Evolutionary conservation across 306 rosid genomes (phyloP), one percentile per base, ranked within the genome.

Genomic region (Rosa persica): DNA sequence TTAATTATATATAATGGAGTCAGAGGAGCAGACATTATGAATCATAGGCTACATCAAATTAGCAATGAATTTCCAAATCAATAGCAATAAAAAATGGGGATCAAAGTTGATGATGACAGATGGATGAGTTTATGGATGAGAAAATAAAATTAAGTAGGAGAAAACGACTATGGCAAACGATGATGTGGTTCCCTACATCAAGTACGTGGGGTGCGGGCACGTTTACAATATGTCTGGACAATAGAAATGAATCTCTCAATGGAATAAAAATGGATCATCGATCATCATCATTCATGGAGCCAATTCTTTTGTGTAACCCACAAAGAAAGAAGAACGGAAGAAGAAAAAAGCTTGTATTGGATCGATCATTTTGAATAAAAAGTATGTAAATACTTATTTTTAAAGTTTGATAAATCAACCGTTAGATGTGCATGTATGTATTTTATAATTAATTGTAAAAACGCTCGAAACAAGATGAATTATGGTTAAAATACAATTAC

Each of bases 121-220:
- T 48, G 87, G 10, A 40, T 48, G 74, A 62, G 19, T 57, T 40
- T 19, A 40, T 16, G 46, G 36, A 70, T 36, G 49, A 15, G 2
- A 62, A 51, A 3, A 54, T 51, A 51, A 11, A 52, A 66, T 10
- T 3, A 44, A 44, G 64, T 39, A 23, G 48, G 23, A 38, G 72
- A 48, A 51, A 49, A 48, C 65, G 71, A 74, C 51, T 13, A 34
- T 43, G 43, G 57, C n/a, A 51, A 39, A 76, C 39, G 73, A 70
- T 70, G 77, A 71, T 65, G 78, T 66, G 83, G 81, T 76, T 79
- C 81, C 87, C 81, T 66, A 0, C 38, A 38, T 20, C 66, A 72
- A 83, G 72, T 54, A 72, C 83, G 72, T 4, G 74, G 46, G 43
- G 36, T 51, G 78, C 61, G 38, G 51, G 51, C 72, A 44, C 79